A percentile compares a stretch with the other conserved stretches of the same genome.
Evolutionary conservation across 192 early-diverging fungal genomes (phyloP).

Genomic region (Backusella macrospora): DNA sequence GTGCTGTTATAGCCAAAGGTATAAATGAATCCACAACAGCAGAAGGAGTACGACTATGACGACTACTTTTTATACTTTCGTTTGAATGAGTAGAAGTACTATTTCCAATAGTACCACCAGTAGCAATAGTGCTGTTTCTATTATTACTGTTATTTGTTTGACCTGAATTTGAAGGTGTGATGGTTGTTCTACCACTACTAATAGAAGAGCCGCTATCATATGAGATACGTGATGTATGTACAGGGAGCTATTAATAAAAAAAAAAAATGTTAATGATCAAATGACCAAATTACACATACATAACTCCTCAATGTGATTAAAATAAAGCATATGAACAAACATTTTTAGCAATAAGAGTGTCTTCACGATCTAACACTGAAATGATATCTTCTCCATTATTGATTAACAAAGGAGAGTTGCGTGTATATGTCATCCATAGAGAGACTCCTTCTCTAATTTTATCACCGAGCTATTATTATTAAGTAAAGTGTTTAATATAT

Average conservation of each 20-base stretch:
- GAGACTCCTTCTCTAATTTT: constrained; percentile 42
- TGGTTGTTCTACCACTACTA: not conserved
- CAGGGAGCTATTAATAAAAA: not conserved
- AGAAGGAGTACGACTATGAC: constrained; percentile 2
- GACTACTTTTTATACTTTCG: not conserved
- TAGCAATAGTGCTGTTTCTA: not conserved
- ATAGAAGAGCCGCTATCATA: not conserved
- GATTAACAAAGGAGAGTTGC: constrained; percentile 26
- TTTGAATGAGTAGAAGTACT: not conserved
- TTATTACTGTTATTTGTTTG: not conserved
- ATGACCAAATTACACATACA: not conserved
- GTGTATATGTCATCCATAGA: constrained; percentile 58
- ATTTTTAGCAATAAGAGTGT: constrained; percentile 21
- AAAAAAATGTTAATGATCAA: not conserved
- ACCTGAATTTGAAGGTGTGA: not conserved
- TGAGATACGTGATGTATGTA: constrained; percentile 20
- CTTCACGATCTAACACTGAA: constrained; percentile 17
- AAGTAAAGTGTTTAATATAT: not conserved
- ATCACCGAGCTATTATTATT: constrained; percentile 24
- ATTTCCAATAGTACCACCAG: not conserved
- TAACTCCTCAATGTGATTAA: too few species aligned
- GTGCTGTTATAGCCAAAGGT: not conserved
- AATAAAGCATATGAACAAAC: constrained; percentile 9
- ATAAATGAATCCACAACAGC: not conserved
- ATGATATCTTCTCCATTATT: constrained; percentile 31